Evolutionary conservation across 768 basidiomycete species (phyloP), one percentile per base, ranked within the genome.

Genomic region (Xerocomellus amylosporus): DNA sequence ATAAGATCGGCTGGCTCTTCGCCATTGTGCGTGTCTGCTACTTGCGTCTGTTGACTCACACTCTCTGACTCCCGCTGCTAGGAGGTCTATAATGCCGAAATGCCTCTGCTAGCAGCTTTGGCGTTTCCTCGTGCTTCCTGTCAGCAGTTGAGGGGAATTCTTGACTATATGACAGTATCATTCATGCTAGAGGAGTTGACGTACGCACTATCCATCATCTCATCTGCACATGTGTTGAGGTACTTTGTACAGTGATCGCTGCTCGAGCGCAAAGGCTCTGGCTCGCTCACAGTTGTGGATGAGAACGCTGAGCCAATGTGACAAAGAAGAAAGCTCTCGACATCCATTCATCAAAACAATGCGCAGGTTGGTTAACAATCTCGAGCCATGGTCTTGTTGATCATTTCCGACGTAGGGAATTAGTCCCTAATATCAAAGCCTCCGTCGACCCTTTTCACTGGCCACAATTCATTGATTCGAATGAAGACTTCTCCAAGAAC

Each of bases 161-260:
- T 65, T 26, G 53, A 60, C 42, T 70, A 67, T 19, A 70, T 70
- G 67, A 67, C 64, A 13, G 20, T 50, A 15, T 70, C 68, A 8
- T 68, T 70, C 52, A 68, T 70, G 64, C 58, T 70, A 8, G 68
- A 69, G 46, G 64, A 66, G 37, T 39, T 68, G 34, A 69, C 68
- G 68, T 64, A 50, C 20, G 63, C 26, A 41, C n/a, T 10, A 15
- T 54, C 17, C 17, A 34, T 12, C 14, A 8, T 42, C 36, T 48
- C 19, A 1, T 56, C 13, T 39, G 22, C 22, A 50, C 5, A 9
- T 20, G 9, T 22, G 53, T 30, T 55, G 34, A 56, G n/a, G 6
- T 5, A 26, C 33, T 39, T 30, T 33, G 26, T 47, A 36, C 22
- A 69, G 67, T 26, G 68, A 69, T 52, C 63, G 60, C 2, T 58